Evolutionary conservation across 2,329 filamentous ascomycete species (phyloP), one percentile per base, ranked within the genome.

Genomic region (Metarhizium guizhouense): DNA sequence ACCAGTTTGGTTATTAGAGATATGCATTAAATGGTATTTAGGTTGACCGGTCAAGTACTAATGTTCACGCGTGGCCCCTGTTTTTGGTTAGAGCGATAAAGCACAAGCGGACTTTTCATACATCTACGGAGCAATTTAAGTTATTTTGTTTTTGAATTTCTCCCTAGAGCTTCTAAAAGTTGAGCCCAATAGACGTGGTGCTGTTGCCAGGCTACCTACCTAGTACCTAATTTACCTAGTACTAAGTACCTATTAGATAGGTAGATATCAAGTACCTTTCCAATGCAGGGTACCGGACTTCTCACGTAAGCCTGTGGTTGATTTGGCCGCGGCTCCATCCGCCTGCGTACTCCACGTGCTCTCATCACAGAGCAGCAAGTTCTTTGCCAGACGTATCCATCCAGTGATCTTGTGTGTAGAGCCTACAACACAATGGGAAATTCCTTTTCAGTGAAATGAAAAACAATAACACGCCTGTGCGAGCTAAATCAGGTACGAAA

Each of bases 401-500:
- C 11, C 38, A 40, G 8, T 40, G 38, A 40, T 11, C 14, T 16
- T 40, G 13, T 16, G 13, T 13, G 38, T 40, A 45, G 42, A 45
- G 42, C 42, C n/a, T 18, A 45, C 14, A 20, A 20, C n/a, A 45
- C n/a, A 18, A 48, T 48, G 45, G 25, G 25, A 29, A 14, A n/a
- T 11, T 30, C 45, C 8, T 14, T 20, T 18, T 30, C 29, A 52
- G 42, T 20, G 43, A 14, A 18, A 60, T 58, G 58, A 57, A 52
- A 20, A 54, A 58, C 55, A 56, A 32, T 47, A 56, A 29, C 51
- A 45, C 56, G 51, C 55, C 42, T n/a, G 42, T 52, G 18, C 51
- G 53, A 47, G 54, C 57, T 54, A 57, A 56, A 51, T 55, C 60
- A 56, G 59, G 59, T 60, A 55, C 25, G 55, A 20, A 20, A 45